A percentile compares a stretch with the other conserved stretches of the same genome.
These are phyloP conservation scores for Colletotrichum lindemuthianum DNA, from an alignment of 2,329 filamentous ascomycete species.

Conservation along the genomic window DNA sequence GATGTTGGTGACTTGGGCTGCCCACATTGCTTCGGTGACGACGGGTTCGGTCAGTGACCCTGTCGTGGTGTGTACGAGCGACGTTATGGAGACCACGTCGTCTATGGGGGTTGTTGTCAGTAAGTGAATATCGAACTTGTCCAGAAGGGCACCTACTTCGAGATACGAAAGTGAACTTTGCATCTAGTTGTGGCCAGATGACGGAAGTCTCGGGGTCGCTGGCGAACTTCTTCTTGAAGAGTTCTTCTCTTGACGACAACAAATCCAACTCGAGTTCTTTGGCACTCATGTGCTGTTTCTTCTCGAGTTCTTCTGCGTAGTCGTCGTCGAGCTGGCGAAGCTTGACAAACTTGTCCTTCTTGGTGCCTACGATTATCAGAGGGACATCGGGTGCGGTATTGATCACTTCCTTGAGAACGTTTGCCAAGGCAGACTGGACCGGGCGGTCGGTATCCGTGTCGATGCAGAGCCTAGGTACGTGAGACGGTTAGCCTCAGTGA, in stretches of 20 bases:
- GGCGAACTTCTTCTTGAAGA: conserved; percentile 5
- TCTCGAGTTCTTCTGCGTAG: too few relatives aligned
- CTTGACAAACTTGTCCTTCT: conserved; percentile 40
- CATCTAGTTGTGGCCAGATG: conserved; percentile 7
- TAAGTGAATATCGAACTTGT: neutral
- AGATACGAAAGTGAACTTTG: conserved; percentile 23
- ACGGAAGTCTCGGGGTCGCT: conserved; percentile 1
- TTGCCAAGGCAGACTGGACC: conserved; percentile 41
- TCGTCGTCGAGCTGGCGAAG: too few relatives aligned
- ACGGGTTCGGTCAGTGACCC: neutral
- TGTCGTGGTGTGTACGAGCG: conserved; percentile 12
- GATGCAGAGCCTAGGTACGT: conserved; percentile 40
- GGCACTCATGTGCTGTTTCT: neutral
- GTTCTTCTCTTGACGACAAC: neutral
- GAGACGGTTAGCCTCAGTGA: too few relatives aligned
- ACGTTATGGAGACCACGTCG: conserved; percentile 29
- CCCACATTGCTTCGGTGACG: conserved; percentile 18
- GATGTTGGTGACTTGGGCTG: conserved; percentile 23
- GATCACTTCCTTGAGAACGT: conserved; percentile 39
- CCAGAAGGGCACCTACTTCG: neutral
- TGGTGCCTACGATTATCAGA: conserved; percentile 41
- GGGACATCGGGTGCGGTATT: conserved; percentile 38
- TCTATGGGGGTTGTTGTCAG: neutral
- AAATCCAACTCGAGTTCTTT: neutral
- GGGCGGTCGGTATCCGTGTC: conserved; percentile 39